A percentile compares a stretch with the other conserved stretches of the same genome.
phyloP scores from a whole-genome alignment of 2,329 filamentous ascomycete genomes.

The Xylariaceae sp. region DNA sequence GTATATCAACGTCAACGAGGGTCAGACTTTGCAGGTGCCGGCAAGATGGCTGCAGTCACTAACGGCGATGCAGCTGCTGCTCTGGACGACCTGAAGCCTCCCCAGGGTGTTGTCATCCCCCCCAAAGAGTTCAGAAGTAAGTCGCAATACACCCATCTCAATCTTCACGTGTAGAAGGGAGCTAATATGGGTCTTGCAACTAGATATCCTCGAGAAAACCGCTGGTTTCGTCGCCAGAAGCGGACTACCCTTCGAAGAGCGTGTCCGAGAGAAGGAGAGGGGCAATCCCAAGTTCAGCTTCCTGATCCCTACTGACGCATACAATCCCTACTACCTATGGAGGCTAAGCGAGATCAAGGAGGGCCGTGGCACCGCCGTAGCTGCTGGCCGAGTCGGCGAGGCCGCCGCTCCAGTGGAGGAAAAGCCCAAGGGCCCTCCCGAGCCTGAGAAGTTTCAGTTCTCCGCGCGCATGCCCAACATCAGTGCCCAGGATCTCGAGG shows the following conservation, averaged over 20 bases:
- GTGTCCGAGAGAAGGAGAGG: conserved; percentile 80
- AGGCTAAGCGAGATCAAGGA: conserved; percentile 80
- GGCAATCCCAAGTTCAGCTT: conserved; percentile 91
- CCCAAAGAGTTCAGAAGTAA: conserved; percentile 78
- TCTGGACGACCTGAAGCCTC: conserved; percentile 72
- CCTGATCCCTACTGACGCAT: conserved; percentile 74
- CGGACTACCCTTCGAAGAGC: conserved; percentile 70
- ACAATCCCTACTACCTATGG: conserved; percentile 88
- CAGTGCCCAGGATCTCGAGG: conserved; percentile 84
- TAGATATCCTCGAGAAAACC: conserved; percentile 78
- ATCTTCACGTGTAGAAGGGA: background rate
- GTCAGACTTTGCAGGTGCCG: conserved; percentile 21
- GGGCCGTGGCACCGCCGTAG: conserved; percentile 75
- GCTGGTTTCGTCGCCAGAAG: conserved; percentile 82
- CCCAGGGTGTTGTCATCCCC: conserved; percentile 80
- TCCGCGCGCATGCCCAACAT: conserved; percentile 97
- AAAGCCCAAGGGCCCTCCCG: conserved; percentile 77
- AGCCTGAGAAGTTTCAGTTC: conserved; percentile 86
- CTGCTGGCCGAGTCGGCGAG: conserved; percentile 71
- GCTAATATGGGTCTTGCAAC: conserved; percentile 6
- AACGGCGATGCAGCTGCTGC: conserved; percentile 53
- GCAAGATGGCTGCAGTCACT: conserved; percentile 40
- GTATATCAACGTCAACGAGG: conserved; percentile 23
- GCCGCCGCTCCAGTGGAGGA: conserved; percentile 51
- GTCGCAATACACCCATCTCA: conserved; percentile 5